Evolutionary conservation across 108 stramenopile species (phyloP).

Genomic region (Cyclotella sp.): DNA sequence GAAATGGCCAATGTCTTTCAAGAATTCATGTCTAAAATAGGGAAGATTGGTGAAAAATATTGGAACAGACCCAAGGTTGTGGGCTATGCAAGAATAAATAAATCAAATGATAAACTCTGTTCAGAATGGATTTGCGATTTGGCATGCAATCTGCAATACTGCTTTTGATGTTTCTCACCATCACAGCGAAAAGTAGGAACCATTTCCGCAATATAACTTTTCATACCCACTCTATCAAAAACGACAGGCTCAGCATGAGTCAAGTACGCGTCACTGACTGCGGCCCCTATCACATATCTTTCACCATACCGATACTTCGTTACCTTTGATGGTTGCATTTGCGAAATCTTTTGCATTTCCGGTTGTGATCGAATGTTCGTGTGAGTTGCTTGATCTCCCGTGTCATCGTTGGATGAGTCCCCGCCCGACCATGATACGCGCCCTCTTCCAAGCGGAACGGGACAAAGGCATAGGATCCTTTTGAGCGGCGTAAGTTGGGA

Average conservation of each 20-base stretch:
- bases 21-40: constrained; percentile 24
- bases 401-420: constrained; percentile 7
- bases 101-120: neutral
- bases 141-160: neutral
- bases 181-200: constrained; percentile 10
- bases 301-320: constrained; percentile 31
- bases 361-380: constrained; percentile 4
- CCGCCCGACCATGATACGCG: constrained; percentile 28
- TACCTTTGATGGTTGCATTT: constrained; percentile 12
- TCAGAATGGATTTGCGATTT: neutral
- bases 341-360: neutral
- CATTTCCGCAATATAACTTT: constrained; percentile 15
- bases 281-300: constrained; percentile 28
- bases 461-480: constrained; percentile 32
- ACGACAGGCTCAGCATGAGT: constrained; percentile 29
- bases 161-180: neutral
- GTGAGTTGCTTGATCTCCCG: constrained; percentile 16
- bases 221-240: constrained; percentile 5
- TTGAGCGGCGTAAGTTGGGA: constrained; percentile 26
- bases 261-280: constrained; percentile 33
- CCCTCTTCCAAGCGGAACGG: constrained; percentile 24
- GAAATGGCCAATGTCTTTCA: constrained; percentile 27
- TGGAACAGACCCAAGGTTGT: constrained; percentile 19
- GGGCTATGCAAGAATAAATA: constrained; percentile 2
- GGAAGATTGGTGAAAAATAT: constrained; percentile 37